These are phyloP conservation scores for Tulasnella sp. DNA, from an alignment of 768 basidiomycete genomes.

Conservation along the genomic window DNA sequence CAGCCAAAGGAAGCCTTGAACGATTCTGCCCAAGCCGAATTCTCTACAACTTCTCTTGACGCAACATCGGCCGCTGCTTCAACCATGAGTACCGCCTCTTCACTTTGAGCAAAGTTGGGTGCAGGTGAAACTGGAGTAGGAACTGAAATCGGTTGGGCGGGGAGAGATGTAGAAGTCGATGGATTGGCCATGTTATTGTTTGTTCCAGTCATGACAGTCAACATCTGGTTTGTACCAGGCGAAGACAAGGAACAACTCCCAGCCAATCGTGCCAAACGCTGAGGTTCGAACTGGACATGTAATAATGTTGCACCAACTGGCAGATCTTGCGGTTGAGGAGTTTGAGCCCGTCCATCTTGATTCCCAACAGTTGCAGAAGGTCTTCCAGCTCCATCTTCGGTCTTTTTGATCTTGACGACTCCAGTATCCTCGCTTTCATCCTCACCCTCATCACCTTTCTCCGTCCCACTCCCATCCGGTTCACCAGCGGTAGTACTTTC, in stretches of 20 bases:
- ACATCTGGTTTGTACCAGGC: slow-evolving; percentile 5
- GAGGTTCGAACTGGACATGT: slow-evolving; percentile 54
- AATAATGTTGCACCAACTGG: slow-evolving; percentile 58
- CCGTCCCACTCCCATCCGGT: slow-evolving; percentile 30
- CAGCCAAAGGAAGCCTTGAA: slow-evolving; percentile 29
- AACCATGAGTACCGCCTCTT: slow-evolving; percentile 52
- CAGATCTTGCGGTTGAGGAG: slow-evolving; percentile 58
- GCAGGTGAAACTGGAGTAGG: slow-evolving; percentile 81
- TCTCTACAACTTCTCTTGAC: slow-evolving; percentile 61
- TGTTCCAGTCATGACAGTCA: neutral
- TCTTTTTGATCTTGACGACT: slow-evolving; percentile 19
- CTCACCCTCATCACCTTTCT: slow-evolving; percentile 31
- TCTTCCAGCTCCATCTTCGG: slow-evolving; percentile 20
- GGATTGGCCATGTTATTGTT: neutral
- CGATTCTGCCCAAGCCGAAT: slow-evolving; percentile 50
- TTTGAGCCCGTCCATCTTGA: slow-evolving; percentile 21
- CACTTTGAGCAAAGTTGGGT: slow-evolving; percentile 46
- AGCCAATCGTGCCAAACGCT: no score
- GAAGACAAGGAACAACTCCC: no score
- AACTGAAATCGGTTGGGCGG: slow-evolving; percentile 36
- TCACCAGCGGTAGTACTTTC: slow-evolving; percentile 22
- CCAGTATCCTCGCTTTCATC: slow-evolving; percentile 27
- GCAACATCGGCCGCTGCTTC: slow-evolving; percentile 53
- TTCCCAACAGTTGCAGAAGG: slow-evolving; percentile 37
- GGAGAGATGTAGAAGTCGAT: neutral